Evolutionary conservation across 2,329 filamentous ascomycete species (phyloP).

Genomic region (Pyrenophora teres): DNA sequence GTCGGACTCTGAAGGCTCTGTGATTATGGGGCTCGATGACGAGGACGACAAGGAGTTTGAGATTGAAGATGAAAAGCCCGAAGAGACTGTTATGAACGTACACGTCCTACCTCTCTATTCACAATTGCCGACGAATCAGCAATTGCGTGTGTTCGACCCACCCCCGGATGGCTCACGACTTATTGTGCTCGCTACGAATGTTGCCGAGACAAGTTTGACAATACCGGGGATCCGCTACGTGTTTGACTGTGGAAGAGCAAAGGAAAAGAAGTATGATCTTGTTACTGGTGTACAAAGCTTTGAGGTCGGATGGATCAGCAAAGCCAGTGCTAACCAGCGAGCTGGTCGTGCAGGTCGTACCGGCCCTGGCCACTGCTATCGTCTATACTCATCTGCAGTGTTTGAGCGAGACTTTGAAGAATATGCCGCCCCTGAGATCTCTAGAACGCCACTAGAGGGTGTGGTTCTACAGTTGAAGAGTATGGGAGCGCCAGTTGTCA

Average conservation of each 20-base stretch:
- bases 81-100: slow-evolving; percentile 67
- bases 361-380: slow-evolving; percentile 92
- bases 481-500: slow-evolving; percentile 89
- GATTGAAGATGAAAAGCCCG: slow-evolving; percentile 66
- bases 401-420: slow-evolving; percentile 87
- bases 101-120: slow-evolving; percentile 95
- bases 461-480: slow-evolving; percentile 91
- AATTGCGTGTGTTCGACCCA: slow-evolving; percentile 86
- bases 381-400: slow-evolving; percentile 90
- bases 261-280: slow-evolving; percentile 89
- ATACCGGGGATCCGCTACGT: slow-evolving; percentile 96
- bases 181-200: slow-evolving; percentile 91
- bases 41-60: slow-evolving; percentile 69
- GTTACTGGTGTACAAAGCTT: slow-evolving; percentile 92
- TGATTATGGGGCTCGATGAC: slow-evolving; percentile 64
- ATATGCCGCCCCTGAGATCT: slow-evolving; percentile 85
- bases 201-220: slow-evolving; percentile 95
- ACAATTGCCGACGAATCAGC: slow-evolving; percentile 84
- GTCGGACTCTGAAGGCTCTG: slow-evolving; percentile 61
- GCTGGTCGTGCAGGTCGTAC: slow-evolving; percentile 94
- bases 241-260: slow-evolving; percentile 90
- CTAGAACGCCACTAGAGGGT: slow-evolving; percentile 87
- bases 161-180: slow-evolving; percentile 81
- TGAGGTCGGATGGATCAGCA: slow-evolving; percentile 95
- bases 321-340: slow-evolving; percentile 90